These are phyloP conservation scores for Termitomyces sp. DNA, from an alignment of 768 basidiomycete species.

Conservation along the genomic window DNA sequence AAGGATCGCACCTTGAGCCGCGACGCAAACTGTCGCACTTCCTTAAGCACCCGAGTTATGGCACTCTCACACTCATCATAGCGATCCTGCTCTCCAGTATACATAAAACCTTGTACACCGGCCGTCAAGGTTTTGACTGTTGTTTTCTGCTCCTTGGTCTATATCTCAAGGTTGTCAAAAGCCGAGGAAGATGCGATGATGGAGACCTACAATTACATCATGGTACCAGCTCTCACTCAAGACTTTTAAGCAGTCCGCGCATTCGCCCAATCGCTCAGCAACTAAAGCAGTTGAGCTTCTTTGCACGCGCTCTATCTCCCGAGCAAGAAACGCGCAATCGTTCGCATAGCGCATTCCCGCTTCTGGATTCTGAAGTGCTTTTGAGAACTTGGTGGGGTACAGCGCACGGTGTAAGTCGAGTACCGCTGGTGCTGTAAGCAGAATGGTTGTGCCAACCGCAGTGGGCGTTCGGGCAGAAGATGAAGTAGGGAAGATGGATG, in stretches of 20 bases:
- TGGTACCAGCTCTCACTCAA: constrained; percentile 69
- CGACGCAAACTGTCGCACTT: constrained; percentile 59
- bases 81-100: constrained; percentile 64
- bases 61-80: constrained; percentile 75
- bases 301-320: constrained; percentile 41
- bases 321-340: constrained; percentile 65
- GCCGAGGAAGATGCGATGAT: background rate
- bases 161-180: background rate
- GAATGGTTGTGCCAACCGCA: constrained; percentile 48
- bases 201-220: constrained; percentile 55
- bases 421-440: constrained; percentile 56
- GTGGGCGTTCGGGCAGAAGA: constrained; percentile 23
- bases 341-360: constrained; percentile 75
- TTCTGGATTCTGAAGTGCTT: constrained; percentile 44
- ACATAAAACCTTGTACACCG: constrained; percentile 60
- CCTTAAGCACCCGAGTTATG: constrained; percentile 54
- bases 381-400: constrained; percentile 57
- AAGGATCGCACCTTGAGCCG: constrained; percentile 59
- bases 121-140: constrained; percentile 42
- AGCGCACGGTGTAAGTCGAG: constrained; percentile 80
- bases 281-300: constrained; percentile 17
- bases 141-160: constrained; percentile 46
- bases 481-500: constrained; percentile 39
- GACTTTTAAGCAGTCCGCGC: constrained; percentile 41
- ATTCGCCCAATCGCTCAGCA: constrained; percentile 48